Evolutionary conservation across 768 basidiomycete genomes (phyloP).

Genomic region (Holtermanniella nyarrowii): DNA sequence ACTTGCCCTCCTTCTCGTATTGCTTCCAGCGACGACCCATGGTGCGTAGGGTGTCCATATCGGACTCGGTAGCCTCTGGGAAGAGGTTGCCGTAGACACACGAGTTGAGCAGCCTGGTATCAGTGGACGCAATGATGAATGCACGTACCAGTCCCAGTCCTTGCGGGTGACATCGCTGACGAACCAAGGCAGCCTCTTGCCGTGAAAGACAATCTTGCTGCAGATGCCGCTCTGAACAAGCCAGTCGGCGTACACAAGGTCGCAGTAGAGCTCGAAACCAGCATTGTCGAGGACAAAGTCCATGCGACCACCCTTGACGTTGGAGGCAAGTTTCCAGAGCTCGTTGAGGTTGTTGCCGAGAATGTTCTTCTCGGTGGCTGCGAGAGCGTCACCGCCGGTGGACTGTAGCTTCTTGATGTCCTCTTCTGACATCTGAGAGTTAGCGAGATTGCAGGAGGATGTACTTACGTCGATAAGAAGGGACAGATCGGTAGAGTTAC

Average conservation of each 20-base stretch:
- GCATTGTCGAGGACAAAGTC: constrained; percentile 52
- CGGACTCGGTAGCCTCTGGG: constrained; percentile 65
- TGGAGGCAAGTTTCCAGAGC: constrained; percentile 50
- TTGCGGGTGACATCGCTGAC: constrained; percentile 73
- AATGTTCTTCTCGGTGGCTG: constrained; percentile 92
- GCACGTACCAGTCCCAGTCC: constrained; percentile 86
- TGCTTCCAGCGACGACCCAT: constrained; percentile 86
- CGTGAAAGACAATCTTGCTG: constrained; percentile 79
- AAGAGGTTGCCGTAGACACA: constrained; percentile 66
- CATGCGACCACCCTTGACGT: constrained; percentile 56
- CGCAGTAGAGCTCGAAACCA: constrained; percentile 65
- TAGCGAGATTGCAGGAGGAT: background rate
- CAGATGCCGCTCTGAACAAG: constrained; percentile 82
- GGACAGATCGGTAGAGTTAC: constrained; percentile 91
- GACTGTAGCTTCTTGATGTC: constrained; percentile 95
- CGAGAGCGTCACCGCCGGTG: constrained; percentile 88
- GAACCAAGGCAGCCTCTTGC: constrained; percentile 92
- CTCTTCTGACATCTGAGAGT: constrained; percentile 69
- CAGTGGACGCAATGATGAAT: constrained; percentile 44
- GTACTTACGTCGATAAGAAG: constrained; percentile 63
- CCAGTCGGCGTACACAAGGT: constrained; percentile 62
- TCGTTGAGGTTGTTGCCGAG: constrained; percentile 68
- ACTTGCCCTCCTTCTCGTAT: constrained; percentile 85
- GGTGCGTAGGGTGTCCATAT: constrained; percentile 66
- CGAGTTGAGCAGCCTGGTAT: constrained; percentile 28